Base-by-base conservation (phyloP, 2,329 filamentous ascomycete genomes). In the Daldinia sp. region DNA sequence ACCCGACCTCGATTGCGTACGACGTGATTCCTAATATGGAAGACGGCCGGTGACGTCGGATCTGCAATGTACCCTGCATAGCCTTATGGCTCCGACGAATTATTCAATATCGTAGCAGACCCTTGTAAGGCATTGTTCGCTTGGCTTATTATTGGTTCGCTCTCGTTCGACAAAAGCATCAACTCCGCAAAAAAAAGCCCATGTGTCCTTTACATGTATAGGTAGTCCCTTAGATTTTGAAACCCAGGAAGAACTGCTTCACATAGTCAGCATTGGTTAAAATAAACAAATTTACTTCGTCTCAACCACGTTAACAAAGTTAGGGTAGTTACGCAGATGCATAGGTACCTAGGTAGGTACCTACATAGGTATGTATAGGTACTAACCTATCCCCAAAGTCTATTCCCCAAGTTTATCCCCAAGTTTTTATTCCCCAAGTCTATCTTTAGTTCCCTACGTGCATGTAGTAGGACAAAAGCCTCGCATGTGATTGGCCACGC, bases 41-140 rank as follows among this genome's bases (percentile, higher is more conserved):
- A 60, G 37, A 65, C 54, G 39, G 56, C 51, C 53, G 23, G 60
- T 69, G 68, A 71, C 63, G 68, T 72, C 69, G 61, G 57, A 67
- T 65, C 51, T 69, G 56, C 57, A 65, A 15, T 23, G 35, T 35
- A 66, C 59, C 51, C 51, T 67, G 54, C 48, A 44, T 59, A 66
- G 63, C 62, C 60, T 57, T 65, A 62, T 51, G 33, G 15, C 26
- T 26, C 42, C 23, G 37, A 39, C 7, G 15, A 39, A 30, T 58
- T 33, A 60, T 37, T 56, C 42, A 56, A 42, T 56, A 42, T 60
- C 26, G 33, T 64, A 33, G 35, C 15, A 35, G 42, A 37, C 57
- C 39, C 53, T 54, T 54, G 66, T 51, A 54, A 35, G 59, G 30
- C 13, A 56, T 48, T 60, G 20, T 41, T 53, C 51, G 35, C 58